These are phyloP conservation scores for Fusarium xyrophilum DNA, from an alignment of 2,329 filamentous ascomycete genomes.

Conservation along the genomic window DNA sequence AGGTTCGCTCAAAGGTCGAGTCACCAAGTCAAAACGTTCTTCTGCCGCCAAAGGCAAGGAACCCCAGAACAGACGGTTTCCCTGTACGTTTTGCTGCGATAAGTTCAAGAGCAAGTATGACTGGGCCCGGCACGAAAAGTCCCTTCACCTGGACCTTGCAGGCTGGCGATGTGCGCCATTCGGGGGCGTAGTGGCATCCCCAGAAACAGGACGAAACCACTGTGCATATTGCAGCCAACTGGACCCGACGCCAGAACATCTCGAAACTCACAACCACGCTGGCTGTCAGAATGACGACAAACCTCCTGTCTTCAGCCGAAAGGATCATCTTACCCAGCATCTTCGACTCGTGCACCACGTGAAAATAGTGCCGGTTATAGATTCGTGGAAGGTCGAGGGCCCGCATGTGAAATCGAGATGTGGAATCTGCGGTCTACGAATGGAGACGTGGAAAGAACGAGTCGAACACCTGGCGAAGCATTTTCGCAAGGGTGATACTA, in stretches of 20 bases:
- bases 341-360: constrained; percentile 41
- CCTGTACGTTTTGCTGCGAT: constrained; percentile 37
- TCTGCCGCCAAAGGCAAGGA: not conserved
- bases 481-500: constrained; percentile 40
- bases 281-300: constrained; percentile 11
- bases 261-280: constrained; percentile 37
- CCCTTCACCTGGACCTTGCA: constrained; percentile 32
- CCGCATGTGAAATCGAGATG: constrained; percentile 40
- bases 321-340: constrained; percentile 45
- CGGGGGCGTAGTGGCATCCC: constrained; percentile 26
- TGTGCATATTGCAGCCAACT: constrained; percentile 39
- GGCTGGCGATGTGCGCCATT: constrained; percentile 35
- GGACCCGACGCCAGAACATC: constrained; percentile 33
- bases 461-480: constrained; percentile 42
- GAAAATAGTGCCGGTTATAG: constrained; percentile 51
- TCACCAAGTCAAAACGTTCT: constrained; percentile 12
- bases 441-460: constrained; percentile 41
- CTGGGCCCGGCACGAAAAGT: constrained; percentile 36
- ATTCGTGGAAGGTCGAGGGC: constrained; percentile 40
- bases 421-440: constrained; percentile 40
- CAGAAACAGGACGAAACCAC: constrained; percentile 31
- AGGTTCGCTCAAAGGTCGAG: constrained; percentile 5
- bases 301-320: constrained; percentile 38
- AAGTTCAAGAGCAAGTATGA: constrained; percentile 40
- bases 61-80: constrained; percentile 14